phyloP scores from a whole-genome alignment of 768 basidiomycete species.

The Pleurotus sapidus region DNA sequence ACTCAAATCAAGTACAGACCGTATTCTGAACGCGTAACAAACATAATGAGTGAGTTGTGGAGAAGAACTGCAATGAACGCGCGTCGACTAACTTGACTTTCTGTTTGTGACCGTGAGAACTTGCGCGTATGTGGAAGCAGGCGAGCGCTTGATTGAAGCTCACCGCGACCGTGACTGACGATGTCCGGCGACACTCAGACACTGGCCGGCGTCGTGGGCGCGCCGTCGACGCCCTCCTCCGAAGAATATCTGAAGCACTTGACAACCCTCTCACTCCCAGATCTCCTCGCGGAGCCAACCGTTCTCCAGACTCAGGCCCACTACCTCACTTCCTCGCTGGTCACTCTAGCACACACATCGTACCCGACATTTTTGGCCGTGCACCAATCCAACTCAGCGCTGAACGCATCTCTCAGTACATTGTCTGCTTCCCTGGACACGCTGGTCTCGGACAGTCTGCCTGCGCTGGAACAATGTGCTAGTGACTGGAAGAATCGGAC shows the following conservation, averaged over 20 bases:
- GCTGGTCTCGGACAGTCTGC: conserved; percentile 66
- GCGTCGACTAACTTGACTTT: not conserved
- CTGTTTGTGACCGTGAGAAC: not conserved
- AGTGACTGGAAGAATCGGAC: conserved; percentile 69
- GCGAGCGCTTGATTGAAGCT: no score
- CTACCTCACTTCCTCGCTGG: conserved; percentile 85
- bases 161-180: not conserved
- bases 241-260: conserved; percentile 64
- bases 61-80: conserved; percentile 15
- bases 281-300: conserved; percentile 72
- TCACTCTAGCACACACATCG: conserved; percentile 85
- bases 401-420: conserved; percentile 69
- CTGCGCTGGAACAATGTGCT: conserved; percentile 72
- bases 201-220: not conserved
- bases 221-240: conserved; percentile 21
- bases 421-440: conserved; percentile 72
- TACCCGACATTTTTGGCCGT: conserved; percentile 92
- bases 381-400: conserved; percentile 73
- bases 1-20: conserved; percentile 41
- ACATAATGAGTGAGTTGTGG: conserved; percentile 50
- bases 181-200: not conserved
- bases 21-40: conserved; percentile 94
- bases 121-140: no score
- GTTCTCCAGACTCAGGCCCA: conserved; percentile 80
- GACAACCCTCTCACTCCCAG: conserved; percentile 60